Base-by-base conservation (phyloP, 768 basidiomycete species). In the Lactifluus pinguis region DNA sequence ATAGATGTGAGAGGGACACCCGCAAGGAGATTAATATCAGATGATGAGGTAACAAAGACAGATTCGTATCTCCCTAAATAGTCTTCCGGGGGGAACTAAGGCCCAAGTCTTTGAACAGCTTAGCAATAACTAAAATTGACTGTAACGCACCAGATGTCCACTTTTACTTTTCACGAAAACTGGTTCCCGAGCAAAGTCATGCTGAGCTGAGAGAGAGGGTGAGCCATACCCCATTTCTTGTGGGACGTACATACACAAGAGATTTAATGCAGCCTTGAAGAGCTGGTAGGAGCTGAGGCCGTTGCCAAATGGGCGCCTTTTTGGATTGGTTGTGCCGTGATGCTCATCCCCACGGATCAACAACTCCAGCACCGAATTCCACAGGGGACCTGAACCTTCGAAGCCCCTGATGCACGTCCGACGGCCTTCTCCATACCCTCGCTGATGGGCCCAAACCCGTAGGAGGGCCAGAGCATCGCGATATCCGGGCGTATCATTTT, bases 271-370 rank as follows among this genome's bases (percentile, higher is more conserved):
- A 38, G 89, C 92, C 66, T 87, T 83, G 71, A 98, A 87, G 32
- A 95, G 76, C 69, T 95, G 93, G 73, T 95, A 97, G 21, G 90
- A 89, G 62, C 91, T 94, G 66, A 98, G 70, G 2, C 92, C 89
- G 58, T 80, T 82, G 6, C 92, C 95, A 2, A 95, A 69, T 0
- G 84, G 79, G 68, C 78, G 83, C 56, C 83, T 76, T 55, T 75
- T 76, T 30, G 65, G 41, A 10, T 51, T 57, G 2, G 56, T 47
- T 32, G 64, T 66, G 2, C 61, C 48, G 58, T 69, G 68, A 0
- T 72, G 65, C 55, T 89, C 86, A 64, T 91, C 89, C 3, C 93
- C 94, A 39, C 75, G 72, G 58, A 91, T 71, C 42, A 90, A 67
- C 44, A 84, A 65, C 34, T 78, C 81, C 29, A 92, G 70, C 1